Base-by-base conservation (phyloP, 495 filamentous ascomycete genomes). In the Lasiosphaeria hispida region DNA sequence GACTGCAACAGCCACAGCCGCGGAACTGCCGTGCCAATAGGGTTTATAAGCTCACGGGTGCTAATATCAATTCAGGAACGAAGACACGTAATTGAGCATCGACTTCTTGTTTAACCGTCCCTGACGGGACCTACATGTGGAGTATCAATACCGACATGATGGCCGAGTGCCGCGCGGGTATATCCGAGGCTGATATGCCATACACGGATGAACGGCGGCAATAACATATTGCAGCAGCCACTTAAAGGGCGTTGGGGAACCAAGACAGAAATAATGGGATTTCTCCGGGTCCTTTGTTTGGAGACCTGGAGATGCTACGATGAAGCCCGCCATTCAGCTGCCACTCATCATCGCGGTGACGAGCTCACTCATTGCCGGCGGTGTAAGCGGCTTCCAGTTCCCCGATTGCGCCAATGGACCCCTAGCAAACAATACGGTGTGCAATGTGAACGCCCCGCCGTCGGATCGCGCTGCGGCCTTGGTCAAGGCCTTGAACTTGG, bases 371-470 rank as follows among this genome's bases (percentile, higher is more conserved):
- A n/a, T n/a, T n/a, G n/a, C n/a, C n/a, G n/a, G n/a, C n/a, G n/a
- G n/a, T n/a, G n/a, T n/a, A n/a, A n/a, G n/a, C n/a, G n/a, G n/a
- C n/a, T n/a, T n/a, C n/a, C n/a, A 63, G 39, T 62, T 51, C 34
- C 75, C 75, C 4, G 70, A 76, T 55, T 77, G 75, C 42, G 48
- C 38, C 19, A 53, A 60, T 15, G 71, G 69, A 0, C 73, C 69
- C 6, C 59, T 77, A 37, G 65, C 67, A 10, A 59, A 58, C 18
- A 75, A 72, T 48, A 67, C 71, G 14, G 71, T 84, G 18, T 86
- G 83, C 63, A 65, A 86, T 48, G 63, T 69, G 0, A 75, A 72
- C 0, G 74, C 73, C 2, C 66, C 64, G 11, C 72, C 77, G 1
- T 62, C 74, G 7, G 79, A 82, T 1, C 77, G 76, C 17, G 74